Base-by-base conservation (phyloP, 208 protist genomes). In the Angomonas deanei region DNA sequence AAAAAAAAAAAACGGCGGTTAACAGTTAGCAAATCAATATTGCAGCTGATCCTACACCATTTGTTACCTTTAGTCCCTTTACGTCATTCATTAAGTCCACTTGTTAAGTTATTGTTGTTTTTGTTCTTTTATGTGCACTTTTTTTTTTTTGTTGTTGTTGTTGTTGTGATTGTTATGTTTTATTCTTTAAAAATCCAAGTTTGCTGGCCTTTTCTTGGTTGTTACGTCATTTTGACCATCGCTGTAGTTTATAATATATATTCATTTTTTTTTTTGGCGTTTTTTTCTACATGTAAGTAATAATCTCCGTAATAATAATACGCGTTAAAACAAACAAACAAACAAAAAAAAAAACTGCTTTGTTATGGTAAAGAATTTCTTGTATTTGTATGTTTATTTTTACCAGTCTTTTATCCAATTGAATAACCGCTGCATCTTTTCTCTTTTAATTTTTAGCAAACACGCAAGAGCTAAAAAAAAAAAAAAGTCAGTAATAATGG, bases 311-410 rank as follows among this genome's bases (percentile, higher is more conserved):
- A 24, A 24, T 11, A 28, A 24, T 53, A 53, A 28, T 26, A 23
- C 4, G 28, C 13, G 49, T 19, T n/a, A 6, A 27, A 61, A 65
- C 24, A 64, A 31, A 32, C 24, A 26, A 15, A n/a, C 17, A 5
- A 56, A 56, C 23, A 54, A 26, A 39, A 56, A 54, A 52, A 8
- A 30, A 32, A 27, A 63, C 19, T 64, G 3, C 39, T 39, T 27
- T 39, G 70, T 72, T 46, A 21, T 70, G 26, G 27, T 11, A 5
- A 3, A 4, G 5, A 66, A 15, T 64, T 6, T 63, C 27, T 33
- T 58, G 11, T 39, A 52, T 72, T 36, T 57, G 5, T 69, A 6
- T 59, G 24, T 34, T 1, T 23, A 1, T 58, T 47, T 1, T 26
- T n/a, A 23, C 6, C 47, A 15, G 23, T 56, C 5, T 50, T 6